phyloP scores from a whole-genome alignment of 345 rosid genomes.

The Carallia brachiata region DNA sequence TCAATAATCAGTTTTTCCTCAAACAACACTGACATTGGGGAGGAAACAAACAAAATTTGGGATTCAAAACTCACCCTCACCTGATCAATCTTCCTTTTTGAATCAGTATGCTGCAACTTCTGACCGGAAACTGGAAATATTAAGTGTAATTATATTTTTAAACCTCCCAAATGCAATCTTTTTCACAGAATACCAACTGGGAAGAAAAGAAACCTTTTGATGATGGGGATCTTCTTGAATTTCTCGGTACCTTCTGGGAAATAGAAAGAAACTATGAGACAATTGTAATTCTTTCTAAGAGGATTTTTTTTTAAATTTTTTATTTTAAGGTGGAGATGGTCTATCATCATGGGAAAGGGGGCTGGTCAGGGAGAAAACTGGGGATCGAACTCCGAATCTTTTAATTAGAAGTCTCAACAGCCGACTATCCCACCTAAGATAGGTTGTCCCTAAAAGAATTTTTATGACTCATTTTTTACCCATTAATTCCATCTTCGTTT shows the following conservation, averaged over 20 bases:
- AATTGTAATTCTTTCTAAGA: background rate
- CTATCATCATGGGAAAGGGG: too few relatives aligned
- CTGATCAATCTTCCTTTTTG: constrained; percentile 34
- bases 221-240: constrained; percentile 31
- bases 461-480: background rate
- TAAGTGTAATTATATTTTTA: constrained; percentile 11
- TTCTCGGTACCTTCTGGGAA: constrained; percentile 34
- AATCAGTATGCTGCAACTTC: constrained; percentile 28
- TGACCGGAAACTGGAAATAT: constrained; percentile 35
- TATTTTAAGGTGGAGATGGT: too few relatives aligned
- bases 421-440: too few relatives aligned
- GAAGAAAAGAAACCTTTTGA: constrained; percentile 38
- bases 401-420: too few relatives aligned
- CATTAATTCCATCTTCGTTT: background rate
- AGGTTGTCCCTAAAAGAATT: background rate
- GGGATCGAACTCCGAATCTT: too few relatives aligned
- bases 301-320: too few relatives aligned
- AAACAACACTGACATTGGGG: too few relatives aligned
- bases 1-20: background rate
- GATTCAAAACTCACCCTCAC: constrained; percentile 29
- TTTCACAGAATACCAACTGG: constrained; percentile 16
- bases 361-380: too few relatives aligned
- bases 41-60: background rate
- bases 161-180: constrained; percentile 10
- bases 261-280: constrained; percentile 20